phyloP scores from a whole-genome alignment of 1,284 basidiomycete genomes.

The Ceratobasidium papillatum region DNA sequence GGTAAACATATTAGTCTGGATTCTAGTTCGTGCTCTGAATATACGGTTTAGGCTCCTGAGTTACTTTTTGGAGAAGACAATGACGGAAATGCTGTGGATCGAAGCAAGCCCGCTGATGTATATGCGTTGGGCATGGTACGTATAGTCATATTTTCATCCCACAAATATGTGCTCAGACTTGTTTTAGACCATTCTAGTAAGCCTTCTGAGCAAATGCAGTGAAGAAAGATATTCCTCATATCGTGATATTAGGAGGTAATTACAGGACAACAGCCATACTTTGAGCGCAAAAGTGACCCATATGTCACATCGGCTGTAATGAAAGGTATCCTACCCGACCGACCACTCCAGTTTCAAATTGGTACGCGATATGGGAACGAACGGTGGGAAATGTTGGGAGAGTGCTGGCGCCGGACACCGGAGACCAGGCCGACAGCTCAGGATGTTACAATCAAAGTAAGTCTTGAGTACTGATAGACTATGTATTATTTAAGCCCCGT shows the following conservation, averaged over 20 bases:
- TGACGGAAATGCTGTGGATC: not conserved
- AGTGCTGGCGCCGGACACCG: not conserved
- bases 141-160: not conserved
- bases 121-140: slow-evolving; percentile 23
- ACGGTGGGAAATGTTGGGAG: not conserved
- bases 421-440: not conserved
- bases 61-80: not conserved
- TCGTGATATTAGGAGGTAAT: not conserved
- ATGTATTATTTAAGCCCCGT: not conserved
- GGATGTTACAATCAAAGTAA: not conserved
- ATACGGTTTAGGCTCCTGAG: not conserved
- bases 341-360: not conserved
- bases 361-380: not conserved
- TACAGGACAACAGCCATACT: not conserved
- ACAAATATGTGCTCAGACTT: no score
- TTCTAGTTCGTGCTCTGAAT: not conserved
- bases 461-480: not conserved
- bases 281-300: not conserved
- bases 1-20: not conserved
- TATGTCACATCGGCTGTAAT: not conserved
- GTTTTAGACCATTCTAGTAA: not conserved
- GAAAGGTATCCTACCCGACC: not conserved
- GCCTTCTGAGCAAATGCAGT: no score
- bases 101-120: slow-evolving; percentile 15
- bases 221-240: no score